A percentile compares a stretch with the other conserved stretches of the same genome.
These are phyloP conservation scores for Cryptococcus sp. DNA, from an alignment of 1,284 basidiomycete species.

Conservation along the genomic window DNA sequence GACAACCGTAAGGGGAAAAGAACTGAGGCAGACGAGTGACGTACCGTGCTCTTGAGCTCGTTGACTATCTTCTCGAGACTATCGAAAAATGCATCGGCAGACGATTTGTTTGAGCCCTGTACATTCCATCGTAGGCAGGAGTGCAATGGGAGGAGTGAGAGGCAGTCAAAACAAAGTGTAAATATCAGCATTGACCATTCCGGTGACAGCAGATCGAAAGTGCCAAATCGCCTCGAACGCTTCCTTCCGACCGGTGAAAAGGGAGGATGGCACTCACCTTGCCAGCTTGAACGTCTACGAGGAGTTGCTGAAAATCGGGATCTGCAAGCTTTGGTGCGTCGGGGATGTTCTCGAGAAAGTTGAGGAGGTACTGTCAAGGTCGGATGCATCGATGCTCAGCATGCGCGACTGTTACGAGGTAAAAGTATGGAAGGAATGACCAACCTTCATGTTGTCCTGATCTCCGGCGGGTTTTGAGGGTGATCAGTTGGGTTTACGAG, in stretches of 20 bases:
- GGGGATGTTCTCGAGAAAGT: slow-evolving; percentile 50
- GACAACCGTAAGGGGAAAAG: neutral
- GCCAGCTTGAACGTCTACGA: slow-evolving; percentile 51
- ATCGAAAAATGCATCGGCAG: slow-evolving; percentile 86
- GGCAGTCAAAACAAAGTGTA: neutral
- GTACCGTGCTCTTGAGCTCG: slow-evolving; percentile 78
- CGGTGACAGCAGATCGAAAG: neutral
- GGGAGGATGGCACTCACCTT: slow-evolving; percentile 40
- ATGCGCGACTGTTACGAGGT: slow-evolving; percentile 1
- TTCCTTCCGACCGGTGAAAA: neutral
- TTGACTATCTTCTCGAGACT: slow-evolving; percentile 80
- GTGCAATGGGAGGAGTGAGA: neutral
- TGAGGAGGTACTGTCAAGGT: slow-evolving; percentile 51
- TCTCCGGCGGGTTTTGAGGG: slow-evolving; percentile 6
- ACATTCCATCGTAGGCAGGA: neutral
- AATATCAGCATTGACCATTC: neutral
- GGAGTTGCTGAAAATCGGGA: slow-evolving; percentile 51
- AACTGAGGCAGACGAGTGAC: slow-evolving; percentile 34
- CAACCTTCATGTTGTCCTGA: slow-evolving; percentile 42
- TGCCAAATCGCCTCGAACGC: neutral
- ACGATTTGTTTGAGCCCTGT: slow-evolving; percentile 33
- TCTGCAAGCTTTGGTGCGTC: slow-evolving; percentile 50
- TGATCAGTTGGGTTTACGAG: slow-evolving; percentile 4
- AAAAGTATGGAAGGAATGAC: slow-evolving; percentile 13
- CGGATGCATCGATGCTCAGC: slow-evolving; percentile 38